A percentile compares a stretch with the other conserved stretches of the same genome.
Conservation (phyloP, 73 alveolate species). For the Paramecium tetraurelia region DNA sequence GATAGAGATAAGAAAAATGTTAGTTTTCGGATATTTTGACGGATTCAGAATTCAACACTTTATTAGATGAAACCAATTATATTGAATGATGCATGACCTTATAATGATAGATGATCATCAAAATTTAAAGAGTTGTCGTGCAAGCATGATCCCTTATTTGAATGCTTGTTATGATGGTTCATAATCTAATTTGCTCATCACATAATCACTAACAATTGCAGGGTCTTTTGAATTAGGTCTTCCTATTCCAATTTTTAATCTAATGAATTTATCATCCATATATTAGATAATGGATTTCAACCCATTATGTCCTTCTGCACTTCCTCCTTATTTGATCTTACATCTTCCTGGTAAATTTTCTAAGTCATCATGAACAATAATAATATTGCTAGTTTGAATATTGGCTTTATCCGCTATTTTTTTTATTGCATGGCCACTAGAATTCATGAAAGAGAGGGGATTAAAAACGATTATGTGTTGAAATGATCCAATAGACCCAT, state of each 20-base stretch:
- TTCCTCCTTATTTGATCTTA: conserved; percentile 59
- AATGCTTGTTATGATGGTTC: neutral
- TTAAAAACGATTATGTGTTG: conserved; percentile 30
- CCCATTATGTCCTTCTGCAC: conserved; percentile 61
- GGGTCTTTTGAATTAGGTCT: conserved; percentile 62
- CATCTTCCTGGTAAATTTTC: conserved; percentile 49
- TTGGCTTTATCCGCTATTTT: neutral
- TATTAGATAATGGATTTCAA: conserved; percentile 45
- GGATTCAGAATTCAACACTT: conserved; percentile 15
- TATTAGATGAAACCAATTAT: conserved; percentile 7
- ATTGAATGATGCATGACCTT: neutral
- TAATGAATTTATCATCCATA: conserved; percentile 21
- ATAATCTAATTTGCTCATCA: neutral
- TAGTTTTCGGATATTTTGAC: neutral
- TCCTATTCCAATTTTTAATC: conserved; percentile 58
- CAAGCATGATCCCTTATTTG: neutral
- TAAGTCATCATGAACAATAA: conserved; percentile 58
- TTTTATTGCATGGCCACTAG: conserved; percentile 41
- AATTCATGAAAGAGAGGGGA: conserved; percentile 45
- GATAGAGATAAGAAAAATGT: neutral
- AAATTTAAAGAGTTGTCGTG: neutral
- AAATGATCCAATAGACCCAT: conserved; percentile 19
- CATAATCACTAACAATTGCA: conserved; percentile 48
- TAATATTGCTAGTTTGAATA: neutral
- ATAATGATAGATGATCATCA: neutral